Percentiles rank a stretch among this genome's conserved stretches.
phyloP scores from a whole-genome alignment of 306 rosid genomes.

The Corylus americana region DNA sequence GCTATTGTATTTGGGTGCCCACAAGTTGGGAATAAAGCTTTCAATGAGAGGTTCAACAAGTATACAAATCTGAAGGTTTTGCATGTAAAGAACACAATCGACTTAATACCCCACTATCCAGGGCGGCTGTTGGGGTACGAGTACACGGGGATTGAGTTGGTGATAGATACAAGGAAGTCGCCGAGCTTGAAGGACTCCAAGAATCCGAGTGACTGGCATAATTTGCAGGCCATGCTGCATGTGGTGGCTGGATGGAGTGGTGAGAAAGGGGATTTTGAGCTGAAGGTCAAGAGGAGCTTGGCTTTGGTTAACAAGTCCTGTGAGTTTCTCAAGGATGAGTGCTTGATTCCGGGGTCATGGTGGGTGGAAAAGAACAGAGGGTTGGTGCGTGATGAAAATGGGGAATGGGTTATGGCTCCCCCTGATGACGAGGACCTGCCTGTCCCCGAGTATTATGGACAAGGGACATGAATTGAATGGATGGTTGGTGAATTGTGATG shows the following conservation, averaged over 20 bases:
- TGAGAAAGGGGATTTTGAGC: slow-evolving; percentile 37
- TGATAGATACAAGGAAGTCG: slow-evolving; percentile 56
- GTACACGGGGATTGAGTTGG: slow-evolving; percentile 42
- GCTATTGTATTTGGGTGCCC: slow-evolving; percentile 59
- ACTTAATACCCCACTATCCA: slow-evolving; percentile 45
- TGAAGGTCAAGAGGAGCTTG: slow-evolving; percentile 66
- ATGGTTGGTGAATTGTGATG: neutral
- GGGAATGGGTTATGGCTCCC: slow-evolving; percentile 54
- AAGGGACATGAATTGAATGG: no score
- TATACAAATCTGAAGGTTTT: slow-evolving; percentile 40
- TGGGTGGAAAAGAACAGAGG: slow-evolving; percentile 77
- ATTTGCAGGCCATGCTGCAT: slow-evolving; percentile 67
- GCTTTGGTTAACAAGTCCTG: slow-evolving; percentile 65
- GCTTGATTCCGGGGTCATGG: slow-evolving; percentile 51
- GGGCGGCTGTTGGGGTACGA: slow-evolving; percentile 45
- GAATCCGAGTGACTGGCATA: slow-evolving; percentile 62
- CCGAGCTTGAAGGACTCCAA: slow-evolving; percentile 57
- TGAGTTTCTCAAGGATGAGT: slow-evolving; percentile 44
- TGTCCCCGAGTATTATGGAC: slow-evolving; percentile 36
- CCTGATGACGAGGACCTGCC: slow-evolving; percentile 59
- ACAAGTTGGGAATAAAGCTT: slow-evolving; percentile 45
- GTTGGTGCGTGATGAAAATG: slow-evolving; percentile 48
- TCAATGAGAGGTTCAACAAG: slow-evolving; percentile 31
- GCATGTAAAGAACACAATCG: slow-evolving; percentile 54
- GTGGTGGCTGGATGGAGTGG: slow-evolving; percentile 83